Evolutionary conservation across 495 filamentous ascomycete genomes (phyloP).

Genomic region (Aspergillus cavernicola): DNA sequence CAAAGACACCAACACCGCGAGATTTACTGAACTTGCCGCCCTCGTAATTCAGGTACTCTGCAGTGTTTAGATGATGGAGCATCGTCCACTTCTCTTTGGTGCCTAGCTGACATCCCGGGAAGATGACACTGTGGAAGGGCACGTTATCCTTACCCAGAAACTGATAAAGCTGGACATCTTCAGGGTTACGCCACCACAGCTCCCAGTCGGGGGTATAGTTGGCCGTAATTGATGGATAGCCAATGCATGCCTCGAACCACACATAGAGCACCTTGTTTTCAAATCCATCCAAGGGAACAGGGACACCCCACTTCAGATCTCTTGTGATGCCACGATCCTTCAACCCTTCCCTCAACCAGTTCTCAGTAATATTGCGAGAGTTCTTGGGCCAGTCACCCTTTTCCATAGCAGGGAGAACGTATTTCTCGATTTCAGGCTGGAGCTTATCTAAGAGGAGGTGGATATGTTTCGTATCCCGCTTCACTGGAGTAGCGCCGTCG

Average conservation of each 20-base stretch:
- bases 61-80: constrained; percentile 83
- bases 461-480: constrained; percentile 67
- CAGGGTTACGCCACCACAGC: constrained; percentile 90
- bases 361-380: constrained; percentile 63
- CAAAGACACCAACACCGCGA: constrained; percentile 19
- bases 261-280: constrained; percentile 90
- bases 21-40: constrained; percentile 79
- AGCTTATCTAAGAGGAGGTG: constrained; percentile 78
- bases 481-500: constrained; percentile 72
- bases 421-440: constrained; percentile 67
- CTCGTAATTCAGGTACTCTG: constrained; percentile 96
- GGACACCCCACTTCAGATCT: constrained; percentile 86
- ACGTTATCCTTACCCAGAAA: constrained; percentile 99
- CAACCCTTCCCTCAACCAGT: constrained; percentile 79
- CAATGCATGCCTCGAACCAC: constrained; percentile 98
- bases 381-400: constrained; percentile 77
- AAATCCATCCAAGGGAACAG: constrained; percentile 60
- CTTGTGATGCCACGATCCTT: constrained; percentile 86
- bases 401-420: constrained; percentile 55
- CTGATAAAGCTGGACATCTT: constrained; percentile 87
- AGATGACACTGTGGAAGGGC: constrained; percentile 88
- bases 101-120: constrained; percentile 82
- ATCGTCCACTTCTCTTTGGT: constrained; percentile 85
- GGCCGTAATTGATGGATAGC: constrained; percentile 92
- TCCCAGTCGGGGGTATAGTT: constrained; percentile 91